Conservation (phyloP, 805 yeast species). For the Lachancea sp. region DNA sequence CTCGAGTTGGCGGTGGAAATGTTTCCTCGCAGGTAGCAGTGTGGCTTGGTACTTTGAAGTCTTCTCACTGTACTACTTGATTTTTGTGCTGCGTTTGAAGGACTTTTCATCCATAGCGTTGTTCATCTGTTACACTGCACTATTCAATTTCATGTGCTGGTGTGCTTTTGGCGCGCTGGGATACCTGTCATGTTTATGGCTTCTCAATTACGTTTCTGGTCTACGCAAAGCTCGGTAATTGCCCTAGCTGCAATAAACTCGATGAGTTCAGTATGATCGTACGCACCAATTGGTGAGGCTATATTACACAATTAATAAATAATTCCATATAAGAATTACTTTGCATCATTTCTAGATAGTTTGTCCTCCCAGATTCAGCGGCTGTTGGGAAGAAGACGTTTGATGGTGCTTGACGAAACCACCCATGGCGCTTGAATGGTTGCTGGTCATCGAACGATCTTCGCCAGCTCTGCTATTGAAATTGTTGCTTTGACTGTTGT, state of each 20-base stretch:
- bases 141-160: slow-evolving; percentile 57
- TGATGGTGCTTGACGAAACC: slow-evolving; percentile 30
- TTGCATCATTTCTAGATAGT: slow-evolving; percentile 5
- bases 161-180: slow-evolving; percentile 73
- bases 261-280: not conserved
- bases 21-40: slow-evolving; percentile 64
- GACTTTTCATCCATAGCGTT: slow-evolving; percentile 63
- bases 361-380: slow-evolving; percentile 6
- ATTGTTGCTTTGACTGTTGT: slow-evolving; percentile 5
- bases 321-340: slow-evolving; percentile 10
- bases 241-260: not conserved
- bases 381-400: slow-evolving; percentile 5
- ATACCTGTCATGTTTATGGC: slow-evolving; percentile 56
- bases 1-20: slow-evolving; percentile 75
- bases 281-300: not conserved
- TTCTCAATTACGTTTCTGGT: slow-evolving; percentile 41
- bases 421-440: slow-evolving; percentile 24
- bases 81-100: slow-evolving; percentile 49
- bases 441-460: slow-evolving; percentile 4
- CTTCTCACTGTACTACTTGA: slow-evolving; percentile 63
- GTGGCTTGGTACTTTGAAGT: slow-evolving; percentile 64
- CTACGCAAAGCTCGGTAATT: slow-evolving; percentile 1
- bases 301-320: slow-evolving; percentile 6
- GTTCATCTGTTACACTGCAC: slow-evolving; percentile 64
- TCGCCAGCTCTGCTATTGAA: slow-evolving; percentile 3